Conservation (phyloP, 139 green algal species). For the Nannochloris sp. region DNA sequence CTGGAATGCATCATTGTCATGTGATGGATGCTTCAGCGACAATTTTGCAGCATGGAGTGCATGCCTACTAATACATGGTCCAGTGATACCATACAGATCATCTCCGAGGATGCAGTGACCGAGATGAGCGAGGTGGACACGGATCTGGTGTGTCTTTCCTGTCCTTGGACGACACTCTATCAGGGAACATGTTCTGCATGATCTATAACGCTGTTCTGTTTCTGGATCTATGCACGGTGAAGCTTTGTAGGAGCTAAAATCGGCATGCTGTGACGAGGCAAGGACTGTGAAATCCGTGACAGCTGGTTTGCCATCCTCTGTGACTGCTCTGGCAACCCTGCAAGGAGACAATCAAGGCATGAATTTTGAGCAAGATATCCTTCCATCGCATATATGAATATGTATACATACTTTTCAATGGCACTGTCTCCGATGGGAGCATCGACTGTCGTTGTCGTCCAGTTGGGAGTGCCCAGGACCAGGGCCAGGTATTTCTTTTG, state of each 20-base stretch:
- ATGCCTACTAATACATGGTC: constrained; percentile 52
- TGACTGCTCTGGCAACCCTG: constrained; percentile 24
- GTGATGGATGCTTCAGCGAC: constrained; percentile 34
- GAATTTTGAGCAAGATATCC: not conserved
- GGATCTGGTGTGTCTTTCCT: constrained; percentile 57
- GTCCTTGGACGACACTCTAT: constrained; percentile 21
- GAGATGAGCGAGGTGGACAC: constrained; percentile 48
- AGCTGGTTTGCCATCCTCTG: constrained; percentile 36
- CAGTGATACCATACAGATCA: constrained; percentile 43
- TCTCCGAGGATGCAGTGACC: constrained; percentile 54
- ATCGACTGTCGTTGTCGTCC: constrained; percentile 36
- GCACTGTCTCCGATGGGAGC: constrained; percentile 49
- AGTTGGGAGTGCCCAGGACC: constrained; percentile 32
- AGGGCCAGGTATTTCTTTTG: constrained; percentile 72
- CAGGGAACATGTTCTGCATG: constrained; percentile 4
- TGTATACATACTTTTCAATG: constrained; percentile 16
- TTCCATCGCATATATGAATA: not conserved
- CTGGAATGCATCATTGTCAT: constrained; percentile 1
- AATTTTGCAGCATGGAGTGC: constrained; percentile 55
- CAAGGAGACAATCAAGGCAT: not conserved
- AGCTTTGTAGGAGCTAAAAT: not conserved
- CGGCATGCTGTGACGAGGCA: constrained; percentile 5
- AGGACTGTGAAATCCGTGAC: constrained; percentile 49
- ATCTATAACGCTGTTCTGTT: not conserved
- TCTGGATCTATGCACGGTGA: not conserved